Evolutionary conservation across 805 yeast genomes (phyloP), one percentile per base, ranked within the genome.

Genomic region (Yamadazyma nakazawae): DNA sequence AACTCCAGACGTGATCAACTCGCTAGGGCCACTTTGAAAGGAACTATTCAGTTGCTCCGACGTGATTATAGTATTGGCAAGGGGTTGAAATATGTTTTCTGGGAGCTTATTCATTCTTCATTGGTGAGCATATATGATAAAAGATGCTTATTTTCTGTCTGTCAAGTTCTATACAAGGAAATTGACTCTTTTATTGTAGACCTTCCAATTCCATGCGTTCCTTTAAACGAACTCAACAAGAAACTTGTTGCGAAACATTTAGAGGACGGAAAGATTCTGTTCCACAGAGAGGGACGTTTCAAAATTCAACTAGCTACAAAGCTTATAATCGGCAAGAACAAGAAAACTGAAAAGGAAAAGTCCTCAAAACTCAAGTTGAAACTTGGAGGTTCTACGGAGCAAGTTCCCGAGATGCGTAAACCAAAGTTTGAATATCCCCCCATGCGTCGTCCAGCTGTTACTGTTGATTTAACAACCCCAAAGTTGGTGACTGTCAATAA

Each of bases 81-180:
- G 25, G 88, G 89, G 0, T 66, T 94, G 17, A 74, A 76, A 45
- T 56, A 60, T 2, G 75, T 77, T 8, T 55, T 94, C 1, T 90
- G 97, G 97, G 72, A 76, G 37, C 72, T 82, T 9, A 61, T 90
- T 8, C 85, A 83, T 54, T 73, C 85, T 0, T 80, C 85, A 1
- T 61, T 83, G 21, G 50, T 84, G 16, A 76, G 85, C 11, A 64
- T 88, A 1, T 66, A 77, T 36, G 82, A 82, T 30, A 80, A 82
- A 53, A 74, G 91, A 47, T 63, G 75, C 31, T 57, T 92, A 8
- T 82, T 86, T 53, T 85, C 81, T 48, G 57, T 88, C 2, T 72
- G 87, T 43, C 80, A 81, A 36, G 76, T 92, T 8, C 64, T 92
- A 24, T 87, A 80, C 55, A 76, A 76, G 34, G 79, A 90, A 6